These are phyloP conservation scores for Tetrahymena elliotti DNA, from an alignment of 73 alveolate species.

Conservation along the genomic window DNA sequence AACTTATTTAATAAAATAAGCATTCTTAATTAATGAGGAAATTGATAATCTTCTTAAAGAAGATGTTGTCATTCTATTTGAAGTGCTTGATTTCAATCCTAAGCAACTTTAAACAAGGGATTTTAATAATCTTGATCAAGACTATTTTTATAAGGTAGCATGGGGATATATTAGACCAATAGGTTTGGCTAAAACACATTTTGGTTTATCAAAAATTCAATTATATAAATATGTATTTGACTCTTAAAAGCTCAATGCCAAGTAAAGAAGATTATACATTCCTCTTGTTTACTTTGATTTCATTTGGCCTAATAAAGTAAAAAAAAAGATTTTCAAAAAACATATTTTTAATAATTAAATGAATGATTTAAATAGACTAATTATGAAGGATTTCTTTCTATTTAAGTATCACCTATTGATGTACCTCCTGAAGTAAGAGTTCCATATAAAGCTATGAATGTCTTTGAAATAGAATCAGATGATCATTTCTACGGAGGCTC, in stretches of 20 bases:
- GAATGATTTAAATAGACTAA: not conserved
- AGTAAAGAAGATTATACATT: slow-evolving; percentile 36
- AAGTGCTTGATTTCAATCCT: slow-evolving; percentile 88
- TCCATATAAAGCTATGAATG: not conserved
- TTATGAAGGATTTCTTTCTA: not conserved
- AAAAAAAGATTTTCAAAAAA: slow-evolving; percentile 49
- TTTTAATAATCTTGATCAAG: slow-evolving; percentile 57
- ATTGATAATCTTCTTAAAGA: slow-evolving; percentile 62
- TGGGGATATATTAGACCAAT: slow-evolving; percentile 95
- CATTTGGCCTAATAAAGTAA: slow-evolving; percentile 55
- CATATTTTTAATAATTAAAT: slow-evolving; percentile 9
- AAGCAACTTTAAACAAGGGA: slow-evolving; percentile 37
- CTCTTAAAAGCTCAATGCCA: not conserved
- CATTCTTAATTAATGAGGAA: slow-evolving; percentile 56
- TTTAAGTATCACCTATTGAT: not conserved
- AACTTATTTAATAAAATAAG: not conserved
- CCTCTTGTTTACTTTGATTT: slow-evolving; percentile 74
- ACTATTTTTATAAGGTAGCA: slow-evolving; percentile 83
- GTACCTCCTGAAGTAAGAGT: not conserved
- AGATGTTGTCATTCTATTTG: slow-evolving; percentile 80
- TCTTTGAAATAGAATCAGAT: slow-evolving; percentile 33
- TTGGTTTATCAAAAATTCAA: slow-evolving; percentile 74
- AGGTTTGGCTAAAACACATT: slow-evolving; percentile 79
- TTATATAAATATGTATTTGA: slow-evolving; percentile 78
- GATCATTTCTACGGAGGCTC: slow-evolving; percentile 3